phyloP scores from a whole-genome alignment of 768 basidiomycete genomes.

The Myochromella boudieri region DNA sequence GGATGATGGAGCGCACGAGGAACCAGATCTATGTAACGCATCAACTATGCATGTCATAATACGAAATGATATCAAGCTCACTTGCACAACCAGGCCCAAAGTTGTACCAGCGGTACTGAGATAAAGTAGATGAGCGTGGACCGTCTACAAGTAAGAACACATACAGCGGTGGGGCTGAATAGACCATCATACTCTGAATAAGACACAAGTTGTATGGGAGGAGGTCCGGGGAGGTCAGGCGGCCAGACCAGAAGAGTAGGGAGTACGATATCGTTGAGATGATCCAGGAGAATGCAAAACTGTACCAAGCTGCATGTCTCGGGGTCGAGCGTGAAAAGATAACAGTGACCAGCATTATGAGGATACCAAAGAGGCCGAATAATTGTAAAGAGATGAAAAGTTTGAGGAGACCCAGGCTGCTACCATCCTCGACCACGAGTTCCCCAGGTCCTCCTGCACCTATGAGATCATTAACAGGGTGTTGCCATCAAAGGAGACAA shows the following conservation, averaged over 20 bases:
- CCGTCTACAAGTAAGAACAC: neutral
- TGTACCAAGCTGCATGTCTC: conserved; percentile 29
- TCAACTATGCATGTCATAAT: neutral
- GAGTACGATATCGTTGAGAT: conserved; percentile 27
- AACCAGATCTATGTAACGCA: conserved; percentile 19
- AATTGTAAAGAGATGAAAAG: conserved; percentile 25
- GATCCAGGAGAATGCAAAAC: conserved; percentile 28
- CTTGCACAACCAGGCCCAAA: conserved; percentile 22
- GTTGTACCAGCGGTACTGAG: conserved; percentile 22
- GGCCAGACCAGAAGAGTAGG: conserved; percentile 24
- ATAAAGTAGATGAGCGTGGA: neutral
- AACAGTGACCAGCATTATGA: conserved; percentile 21
- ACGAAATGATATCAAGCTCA: neutral
- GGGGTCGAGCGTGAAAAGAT: conserved; percentile 17
- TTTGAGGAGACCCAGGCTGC: conserved; percentile 13
- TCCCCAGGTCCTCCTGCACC: conserved; percentile 3
- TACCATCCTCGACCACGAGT: neutral
- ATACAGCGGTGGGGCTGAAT: conserved; percentile 20
- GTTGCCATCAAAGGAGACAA: neutral
- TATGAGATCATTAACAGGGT: neutral
- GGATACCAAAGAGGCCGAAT: conserved; percentile 21
- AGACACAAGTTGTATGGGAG: conserved; percentile 23
- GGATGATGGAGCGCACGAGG: conserved; percentile 16
- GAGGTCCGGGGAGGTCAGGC: conserved; percentile 9
- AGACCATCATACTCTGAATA: conserved; percentile 23